phyloP scores from a whole-genome alignment of 805 yeast species.

The Jamesozyma rosinii region DNA sequence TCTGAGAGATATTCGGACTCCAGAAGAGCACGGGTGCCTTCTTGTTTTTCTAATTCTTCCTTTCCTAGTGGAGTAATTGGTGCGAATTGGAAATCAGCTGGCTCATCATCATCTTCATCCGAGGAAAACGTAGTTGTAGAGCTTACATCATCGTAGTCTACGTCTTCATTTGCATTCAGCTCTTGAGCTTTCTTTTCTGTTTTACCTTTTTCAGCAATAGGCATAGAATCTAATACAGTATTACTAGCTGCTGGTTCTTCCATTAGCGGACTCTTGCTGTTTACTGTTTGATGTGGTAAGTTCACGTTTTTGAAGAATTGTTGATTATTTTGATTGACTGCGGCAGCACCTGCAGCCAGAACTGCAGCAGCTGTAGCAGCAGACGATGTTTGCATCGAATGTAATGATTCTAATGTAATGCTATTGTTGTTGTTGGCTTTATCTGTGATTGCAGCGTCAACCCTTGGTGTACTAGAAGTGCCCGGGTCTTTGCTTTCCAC shows the following conservation, averaged over 20 bases:
- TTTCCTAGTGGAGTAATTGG: constrained; percentile 10
- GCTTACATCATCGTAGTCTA: neutral
- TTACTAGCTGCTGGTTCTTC: neutral
- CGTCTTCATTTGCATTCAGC: neutral
- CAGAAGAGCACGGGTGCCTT: constrained; percentile 6
- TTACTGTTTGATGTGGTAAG: neutral
- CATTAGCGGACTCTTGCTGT: neutral
- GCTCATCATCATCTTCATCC: constrained; percentile 14
- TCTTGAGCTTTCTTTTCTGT: neutral
- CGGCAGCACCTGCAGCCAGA: constrained; percentile 22
- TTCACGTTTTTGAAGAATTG: constrained; percentile 11
- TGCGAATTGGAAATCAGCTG: constrained; percentile 8
- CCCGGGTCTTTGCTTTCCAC: constrained; percentile 8
- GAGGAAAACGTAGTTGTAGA: neutral
- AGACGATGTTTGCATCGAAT: constrained; percentile 9
- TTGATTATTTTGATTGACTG: constrained; percentile 19
- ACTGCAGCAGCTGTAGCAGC: constrained; percentile 21
- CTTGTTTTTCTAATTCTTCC: constrained; percentile 11
- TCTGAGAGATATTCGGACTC: constrained; percentile 12
- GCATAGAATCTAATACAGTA: neutral
- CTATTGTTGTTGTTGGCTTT: neutral
- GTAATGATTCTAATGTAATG: neutral
- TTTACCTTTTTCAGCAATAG: neutral
- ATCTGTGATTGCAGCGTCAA: constrained; percentile 9
- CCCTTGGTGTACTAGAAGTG: constrained; percentile 16